Evolutionary conservation across 1,139 yeast species (phyloP).

Genomic region (Yamadazyma sp.): DNA sequence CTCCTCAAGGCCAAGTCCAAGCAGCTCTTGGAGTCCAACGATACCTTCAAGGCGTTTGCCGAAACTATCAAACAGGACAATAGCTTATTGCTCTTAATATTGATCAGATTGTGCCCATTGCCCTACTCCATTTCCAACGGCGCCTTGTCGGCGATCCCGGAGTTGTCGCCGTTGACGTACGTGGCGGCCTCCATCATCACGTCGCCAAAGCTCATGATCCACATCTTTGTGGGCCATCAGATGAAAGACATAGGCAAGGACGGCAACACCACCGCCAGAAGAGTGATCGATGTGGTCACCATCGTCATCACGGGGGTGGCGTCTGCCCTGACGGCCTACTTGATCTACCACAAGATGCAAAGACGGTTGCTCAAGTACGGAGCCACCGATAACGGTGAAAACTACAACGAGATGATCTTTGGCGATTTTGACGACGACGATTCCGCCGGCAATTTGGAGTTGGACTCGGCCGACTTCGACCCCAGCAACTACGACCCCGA

Average conservation of each 20-base stretch:
- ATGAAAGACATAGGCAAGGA: conserved; percentile 67
- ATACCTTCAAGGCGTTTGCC: conserved; percentile 72
- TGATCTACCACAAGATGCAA: conserved; percentile 67
- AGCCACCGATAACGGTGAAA: conserved; percentile 8
- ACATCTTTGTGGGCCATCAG: conserved; percentile 78
- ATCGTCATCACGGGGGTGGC: conserved; percentile 59
- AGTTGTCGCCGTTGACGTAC: conserved; percentile 61
- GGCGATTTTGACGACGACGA: conserved; percentile 42
- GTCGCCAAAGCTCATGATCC: conserved; percentile 78
- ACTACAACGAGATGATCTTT: conserved; percentile 35
- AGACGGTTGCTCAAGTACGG: conserved; percentile 36
- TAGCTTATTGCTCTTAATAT: conserved; percentile 63
- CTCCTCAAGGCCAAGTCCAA: conserved; percentile 58
- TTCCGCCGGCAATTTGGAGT: conserved; percentile 21
- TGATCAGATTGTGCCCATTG: conserved; percentile 83
- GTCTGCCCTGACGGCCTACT: conserved; percentile 63
- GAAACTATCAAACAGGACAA: conserved; percentile 65
- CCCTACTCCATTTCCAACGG: conserved; percentile 94
- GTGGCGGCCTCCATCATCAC: conserved; percentile 71
- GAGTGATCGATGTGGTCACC: conserved; percentile 62
- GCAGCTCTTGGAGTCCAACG: conserved; percentile 49
- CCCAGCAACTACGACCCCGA: conserved; percentile 21
- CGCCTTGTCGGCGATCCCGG: conserved; percentile 84
- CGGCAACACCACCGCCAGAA: conserved; percentile 50
- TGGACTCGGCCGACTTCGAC: conserved; percentile 23